Conservation (phyloP, 805 yeast species). For the Cephaloascus fragrans region DNA sequence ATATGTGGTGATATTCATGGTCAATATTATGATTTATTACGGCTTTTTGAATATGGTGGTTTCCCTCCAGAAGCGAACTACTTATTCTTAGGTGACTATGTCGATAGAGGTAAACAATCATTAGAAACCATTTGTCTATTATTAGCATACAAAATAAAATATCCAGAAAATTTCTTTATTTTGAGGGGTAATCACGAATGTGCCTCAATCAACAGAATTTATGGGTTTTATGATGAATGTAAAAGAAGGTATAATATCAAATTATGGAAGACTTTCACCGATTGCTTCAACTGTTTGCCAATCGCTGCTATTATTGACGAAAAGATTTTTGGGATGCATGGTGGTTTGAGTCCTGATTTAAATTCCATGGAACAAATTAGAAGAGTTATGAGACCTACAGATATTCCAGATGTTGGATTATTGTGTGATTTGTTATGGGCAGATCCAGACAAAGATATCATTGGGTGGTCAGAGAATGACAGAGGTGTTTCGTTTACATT, state of each 20-base stretch:
- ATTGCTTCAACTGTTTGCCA: conserved; percentile 96
- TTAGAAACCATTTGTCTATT: conserved; percentile 90
- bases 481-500: conserved; percentile 99
- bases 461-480: conserved; percentile 98
- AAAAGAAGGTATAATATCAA: conserved; percentile 96
- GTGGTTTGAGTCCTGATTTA: conserved; percentile 95
- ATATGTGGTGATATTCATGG: conserved; percentile 98
- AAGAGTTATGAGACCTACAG: conserved; percentile 98
- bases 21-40: conserved; percentile 89
- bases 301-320: conserved; percentile 98
- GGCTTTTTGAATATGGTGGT: conserved; percentile 96
- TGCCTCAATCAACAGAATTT: conserved; percentile 95
- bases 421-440: conserved; percentile 96
- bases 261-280: conserved; percentile 98
- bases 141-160: conserved; percentile 93
- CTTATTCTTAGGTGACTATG: conserved; percentile 92
- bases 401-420: conserved; percentile 95
- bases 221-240: conserved; percentile 98
- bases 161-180: conserved; percentile 95
- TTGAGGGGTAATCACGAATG: conserved; percentile 98
- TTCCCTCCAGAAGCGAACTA: conserved; percentile 99
- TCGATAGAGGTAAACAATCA: conserved; percentile 97
- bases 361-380: conserved; percentile 98
- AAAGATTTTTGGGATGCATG: conserved; percentile 98
- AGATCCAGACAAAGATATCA: conserved; percentile 96